phyloP scores from a whole-genome alignment of 805 yeast genomes.

The Candida caryicola region DNA sequence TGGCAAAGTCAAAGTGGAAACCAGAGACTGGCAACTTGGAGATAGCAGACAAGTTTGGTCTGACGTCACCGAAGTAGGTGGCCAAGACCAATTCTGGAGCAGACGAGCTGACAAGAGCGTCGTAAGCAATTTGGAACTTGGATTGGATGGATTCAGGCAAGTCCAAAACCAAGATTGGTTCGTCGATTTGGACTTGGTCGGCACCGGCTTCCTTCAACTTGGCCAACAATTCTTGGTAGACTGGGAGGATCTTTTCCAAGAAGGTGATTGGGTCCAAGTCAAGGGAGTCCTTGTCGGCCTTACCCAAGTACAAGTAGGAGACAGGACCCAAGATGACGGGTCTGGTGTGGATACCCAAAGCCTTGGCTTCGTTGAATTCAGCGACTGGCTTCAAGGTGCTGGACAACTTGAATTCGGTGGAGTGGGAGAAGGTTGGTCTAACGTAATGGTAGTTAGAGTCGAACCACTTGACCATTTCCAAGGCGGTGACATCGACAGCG shows the following conservation, averaged over 20 bases:
- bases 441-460: constrained; percentile 99
- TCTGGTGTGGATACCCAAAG: constrained; percentile 91
- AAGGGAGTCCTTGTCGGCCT: constrained; percentile 96
- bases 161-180: constrained; percentile 94
- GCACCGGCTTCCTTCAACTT: constrained; percentile 95
- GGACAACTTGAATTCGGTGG: constrained; percentile 87
- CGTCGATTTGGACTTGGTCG: constrained; percentile 91
- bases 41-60: constrained; percentile 91
- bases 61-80: constrained; percentile 97
- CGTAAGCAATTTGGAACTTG: constrained; percentile 87
- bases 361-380: constrained; percentile 98
- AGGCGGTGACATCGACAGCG: constrained; percentile 97
- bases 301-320: constrained; percentile 91
- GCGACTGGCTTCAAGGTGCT: constrained; percentile 91
- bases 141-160: constrained; percentile 79
- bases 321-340: constrained; percentile 97
- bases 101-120: constrained; percentile 58
- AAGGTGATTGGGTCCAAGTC: constrained; percentile 92
- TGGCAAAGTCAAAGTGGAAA: constrained; percentile 94
- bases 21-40: constrained; percentile 90
- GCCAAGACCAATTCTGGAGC: constrained; percentile 78
- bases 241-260: constrained; percentile 87
- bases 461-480: constrained; percentile 99
- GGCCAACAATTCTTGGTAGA: constrained; percentile 82
- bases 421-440: constrained; percentile 96